Evolutionary conservation across 2,329 filamentous ascomycete genomes (phyloP), one percentile per base, ranked within the genome.

Genomic region (Pseudocercospora crystallina): DNA sequence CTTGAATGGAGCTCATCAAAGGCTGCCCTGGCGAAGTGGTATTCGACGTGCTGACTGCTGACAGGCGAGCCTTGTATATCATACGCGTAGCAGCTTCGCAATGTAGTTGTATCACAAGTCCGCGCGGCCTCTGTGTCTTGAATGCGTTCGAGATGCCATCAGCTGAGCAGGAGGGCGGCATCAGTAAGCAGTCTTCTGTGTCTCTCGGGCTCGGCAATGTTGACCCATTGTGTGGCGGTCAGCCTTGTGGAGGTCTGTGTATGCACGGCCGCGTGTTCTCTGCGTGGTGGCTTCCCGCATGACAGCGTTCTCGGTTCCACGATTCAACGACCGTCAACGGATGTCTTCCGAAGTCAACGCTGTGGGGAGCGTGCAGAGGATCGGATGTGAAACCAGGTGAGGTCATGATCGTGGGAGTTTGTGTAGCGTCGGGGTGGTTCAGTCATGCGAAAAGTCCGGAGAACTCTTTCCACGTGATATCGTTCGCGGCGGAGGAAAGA

Each of bases 401-500:
- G 20, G 20, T 26, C 20, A 26, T 26, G 20, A 26, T 26, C n/a
- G 20, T 26, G 20, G 20, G 3, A 7, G n/a, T n/a, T n/a, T n/a
- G n/a, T n/a, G n/a, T n/a, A 26, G 20, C 20, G 20, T 26, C 20
- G 20, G 20, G 7, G 20, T 26, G 7, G 20, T 26, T 26, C 20
- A 26, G 20, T 26, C 20, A 26, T 7, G 12, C 10, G 26, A 17
- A 20, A n/a, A 43, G 32, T 15, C 30, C 20, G 30, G 41, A 43
- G 41, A 43, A 43, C 29, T 26, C 17, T 40, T 41, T 5, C 38
- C 14, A 29, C 38, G n/a, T 42, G 39, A 42, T 30, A 30, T 30
- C 29, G 39, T 17, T 14, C 40, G 30, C 20, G 41, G 41, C 41
- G 30, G 41, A 43, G 17, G 41, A 14, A 43, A 43, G 41, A 30